Conservation (phyloP, 164 flowering plant species). For the Warburgia ugandensis region DNA sequence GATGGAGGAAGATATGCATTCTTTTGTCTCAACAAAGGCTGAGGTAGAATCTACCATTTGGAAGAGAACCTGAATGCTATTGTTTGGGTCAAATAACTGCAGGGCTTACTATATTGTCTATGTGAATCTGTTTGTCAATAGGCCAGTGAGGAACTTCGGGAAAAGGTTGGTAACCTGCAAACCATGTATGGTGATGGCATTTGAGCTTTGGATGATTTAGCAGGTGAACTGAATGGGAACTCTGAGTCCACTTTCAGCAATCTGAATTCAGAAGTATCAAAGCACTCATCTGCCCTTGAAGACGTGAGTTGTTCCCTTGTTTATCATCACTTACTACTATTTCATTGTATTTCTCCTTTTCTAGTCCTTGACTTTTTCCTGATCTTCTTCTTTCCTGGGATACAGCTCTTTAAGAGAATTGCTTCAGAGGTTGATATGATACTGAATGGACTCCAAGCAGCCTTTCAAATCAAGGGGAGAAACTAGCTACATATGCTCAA, state of each 20-base stretch:
- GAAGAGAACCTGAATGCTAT: neutral
- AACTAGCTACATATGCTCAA: conserved; percentile 57
- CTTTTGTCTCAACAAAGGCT: conserved; percentile 76
- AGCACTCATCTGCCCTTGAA: conserved; percentile 67
- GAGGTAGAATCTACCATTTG: conserved; percentile 62
- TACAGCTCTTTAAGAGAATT: conserved; percentile 73
- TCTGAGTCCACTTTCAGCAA: conserved; percentile 56
- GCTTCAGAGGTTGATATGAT: conserved; percentile 72
- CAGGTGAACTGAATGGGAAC: conserved; percentile 71
- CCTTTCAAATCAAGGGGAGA: conserved; percentile 64
- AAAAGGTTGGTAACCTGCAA: conserved; percentile 51
- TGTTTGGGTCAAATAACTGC: too few species aligned
- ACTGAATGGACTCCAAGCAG: conserved; percentile 68
- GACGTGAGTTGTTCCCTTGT: conserved; percentile 39
- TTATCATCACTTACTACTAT: neutral
- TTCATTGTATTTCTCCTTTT: neutral
- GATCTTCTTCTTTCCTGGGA: conserved; percentile 9
- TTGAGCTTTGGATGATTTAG: conserved; percentile 67
- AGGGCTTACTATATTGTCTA: too few species aligned
- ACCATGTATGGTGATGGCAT: conserved; percentile 70
- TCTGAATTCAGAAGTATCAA: conserved; percentile 71
- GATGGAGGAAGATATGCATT: conserved; percentile 94
- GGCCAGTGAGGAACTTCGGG: conserved; percentile 90
- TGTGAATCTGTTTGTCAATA: too few species aligned
- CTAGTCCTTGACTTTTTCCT: conserved; percentile 10